Percentiles rank a stretch among this genome's conserved stretches.
phyloP scores from a whole-genome alignment of 371 early-diverging fungal genomes.

The Gilbertella persicaria region DNA sequence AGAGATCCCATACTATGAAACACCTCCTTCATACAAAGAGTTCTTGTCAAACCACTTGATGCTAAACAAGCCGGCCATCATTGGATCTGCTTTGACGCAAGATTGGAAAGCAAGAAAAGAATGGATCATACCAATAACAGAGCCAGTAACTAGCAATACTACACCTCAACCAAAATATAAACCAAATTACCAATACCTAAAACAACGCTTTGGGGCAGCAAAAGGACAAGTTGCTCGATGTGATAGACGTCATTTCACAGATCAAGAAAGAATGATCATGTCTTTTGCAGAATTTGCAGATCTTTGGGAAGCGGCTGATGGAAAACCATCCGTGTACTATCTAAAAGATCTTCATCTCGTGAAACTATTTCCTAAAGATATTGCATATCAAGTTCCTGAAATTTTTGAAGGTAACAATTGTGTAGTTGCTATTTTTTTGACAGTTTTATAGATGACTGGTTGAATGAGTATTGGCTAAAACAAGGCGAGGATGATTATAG shows the following conservation, averaged over 20 bases:
- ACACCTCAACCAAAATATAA: conserved; percentile 16
- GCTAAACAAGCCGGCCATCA: conserved; percentile 60
- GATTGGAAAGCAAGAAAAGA: conserved; percentile 64
- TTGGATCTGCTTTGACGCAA: conserved; percentile 56
- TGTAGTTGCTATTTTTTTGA: neutral
- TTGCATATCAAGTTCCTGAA: conserved; percentile 50
- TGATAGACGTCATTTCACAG: conserved; percentile 54
- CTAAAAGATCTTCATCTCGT: conserved; percentile 77
- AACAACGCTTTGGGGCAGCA: conserved; percentile 32
- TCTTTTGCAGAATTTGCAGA: conserved; percentile 53
- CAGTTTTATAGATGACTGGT: conserved; percentile 66
- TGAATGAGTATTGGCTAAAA: conserved; percentile 65
- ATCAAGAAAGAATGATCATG: conserved; percentile 62
- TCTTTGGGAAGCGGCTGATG: conserved; percentile 40
- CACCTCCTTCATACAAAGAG: conserved; percentile 46
- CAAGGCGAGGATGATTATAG: conserved; percentile 67
- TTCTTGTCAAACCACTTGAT: conserved; percentile 57
- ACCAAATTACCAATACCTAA: conserved; percentile 45
- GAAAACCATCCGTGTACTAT: conserved; percentile 44
- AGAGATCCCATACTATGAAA: conserved; percentile 42
- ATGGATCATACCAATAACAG: conserved; percentile 52
- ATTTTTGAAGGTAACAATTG: conserved; percentile 51
- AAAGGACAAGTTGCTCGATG: conserved; percentile 65
- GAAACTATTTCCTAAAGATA: conserved; percentile 47
- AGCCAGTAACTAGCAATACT: too few relatives aligned